Percentiles rank a stretch among this genome's conserved stretches.
phyloP scores from a whole-genome alignment of 2,329 filamentous ascomycete genomes.

The Thelonectria olida region DNA sequence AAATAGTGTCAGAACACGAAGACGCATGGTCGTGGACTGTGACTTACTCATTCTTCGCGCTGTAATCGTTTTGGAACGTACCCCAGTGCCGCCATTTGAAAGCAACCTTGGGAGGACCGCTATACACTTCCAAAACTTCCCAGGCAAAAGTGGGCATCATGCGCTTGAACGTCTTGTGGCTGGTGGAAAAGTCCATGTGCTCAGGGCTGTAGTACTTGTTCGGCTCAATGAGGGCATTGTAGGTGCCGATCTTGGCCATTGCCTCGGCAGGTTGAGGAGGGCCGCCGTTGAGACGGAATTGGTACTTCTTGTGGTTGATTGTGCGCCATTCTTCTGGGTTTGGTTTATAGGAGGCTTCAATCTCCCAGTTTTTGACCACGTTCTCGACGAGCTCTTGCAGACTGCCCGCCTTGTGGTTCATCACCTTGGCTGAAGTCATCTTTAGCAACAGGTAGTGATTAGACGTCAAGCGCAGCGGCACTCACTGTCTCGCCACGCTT shows the following conservation, averaged over 20 bases:
- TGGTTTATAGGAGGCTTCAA: conserved; percentile 75
- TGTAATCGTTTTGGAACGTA: conserved; percentile 72
- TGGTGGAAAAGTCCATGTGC: conserved; percentile 68
- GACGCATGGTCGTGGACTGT: too few species aligned
- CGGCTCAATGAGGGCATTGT: conserved; percentile 72
- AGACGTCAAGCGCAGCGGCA: conserved; percentile 7
- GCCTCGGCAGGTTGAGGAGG: conserved; percentile 65
- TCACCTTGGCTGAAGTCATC: conserved; percentile 61
- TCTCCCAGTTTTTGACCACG: conserved; percentile 78
- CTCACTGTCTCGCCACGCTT: conserved; percentile 67
- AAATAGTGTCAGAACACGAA: conserved; percentile 8
- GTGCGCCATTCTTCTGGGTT: conserved; percentile 71
- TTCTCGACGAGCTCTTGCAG: conserved; percentile 72
- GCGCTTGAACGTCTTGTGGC: conserved; percentile 76
- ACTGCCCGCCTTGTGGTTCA: conserved; percentile 63
- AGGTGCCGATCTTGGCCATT: conserved; percentile 74
- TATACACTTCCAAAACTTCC: conserved; percentile 76
- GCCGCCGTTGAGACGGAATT: conserved; percentile 71
- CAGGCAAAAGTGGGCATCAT: conserved; percentile 80
- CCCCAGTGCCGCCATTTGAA: conserved; percentile 78
- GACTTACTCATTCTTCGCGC: conserved; percentile 70
- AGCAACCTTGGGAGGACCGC: conserved; percentile 67
- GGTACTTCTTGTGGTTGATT: conserved; percentile 67
- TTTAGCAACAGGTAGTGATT: background rate
- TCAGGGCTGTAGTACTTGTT: conserved; percentile 72